Base-by-base conservation (phyloP, 23 red algal genomes). In the Gracilaria domingensis region DNA sequence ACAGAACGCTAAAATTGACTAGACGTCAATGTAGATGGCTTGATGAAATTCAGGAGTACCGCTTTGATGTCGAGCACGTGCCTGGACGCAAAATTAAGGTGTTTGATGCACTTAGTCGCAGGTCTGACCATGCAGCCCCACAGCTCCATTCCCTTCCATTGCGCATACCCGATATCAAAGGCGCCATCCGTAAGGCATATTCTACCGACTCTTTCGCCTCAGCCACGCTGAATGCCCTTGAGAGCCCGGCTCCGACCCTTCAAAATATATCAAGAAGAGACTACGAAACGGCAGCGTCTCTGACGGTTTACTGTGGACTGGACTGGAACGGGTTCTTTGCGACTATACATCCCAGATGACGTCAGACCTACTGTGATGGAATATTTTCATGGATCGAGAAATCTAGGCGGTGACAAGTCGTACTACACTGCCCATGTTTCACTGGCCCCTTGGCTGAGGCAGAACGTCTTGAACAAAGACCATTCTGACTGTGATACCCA, bases 51-150 rank as follows among this genome's bases (percentile, higher is more conserved):
- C n/a, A n/a, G n/a, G n/a, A n/a, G n/a, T n/a, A 35, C 23, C 9
- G 18, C 7, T 85, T 45, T 23, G 59, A 85, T 21, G 36, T 85
- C 11, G n/a, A 66, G 18, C 0, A 85, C 29, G 45, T 85, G 25
- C 12, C 81, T 16, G 81, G 57, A 12, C 8, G 7, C 0, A 18
- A 69, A 17, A 65, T 69, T 0, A 21, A 38, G 23, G 81, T 40
- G 14, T 21, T 57, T 18, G 81, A 85, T 51, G 81, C 56, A 37
- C 81, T 85, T 16, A 85, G 57, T 33, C 56, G 58, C 23, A 0
- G 81, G 5, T 20, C 59, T 5, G 0, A 85, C 36, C 53, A 67
- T n/a, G 18, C 5, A 8, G 4, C 56, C 5, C 56, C 21, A 23
- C 56, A n/a, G 9, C 56, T 60, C 4, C 25, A 4, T n/a, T 0